Base-by-base conservation (phyloP, 2,329 filamentous ascomycete species). In the Colletotrichum sp. region DNA sequence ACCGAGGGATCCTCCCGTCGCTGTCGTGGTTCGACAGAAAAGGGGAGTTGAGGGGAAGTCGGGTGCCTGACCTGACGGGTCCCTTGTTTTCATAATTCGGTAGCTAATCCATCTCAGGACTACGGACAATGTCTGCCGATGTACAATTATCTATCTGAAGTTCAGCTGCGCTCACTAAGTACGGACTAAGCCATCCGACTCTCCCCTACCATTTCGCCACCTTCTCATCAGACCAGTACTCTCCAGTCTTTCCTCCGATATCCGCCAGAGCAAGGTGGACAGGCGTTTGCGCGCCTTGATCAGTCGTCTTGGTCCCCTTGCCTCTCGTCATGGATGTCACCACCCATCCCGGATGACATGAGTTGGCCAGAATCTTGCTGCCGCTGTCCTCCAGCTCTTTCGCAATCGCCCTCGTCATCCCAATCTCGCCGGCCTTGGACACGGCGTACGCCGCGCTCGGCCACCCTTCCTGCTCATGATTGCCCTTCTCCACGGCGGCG, bases 391-490 rank as follows among this genome's bases (percentile, higher is more conserved):
- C 78, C 76, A 84, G 79, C 43, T 82, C 79, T 30, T 71, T 56
- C 5, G 84, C 86, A 13, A 88, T 67, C 7, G 82, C 83, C 72
- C 80, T 82, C 18, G 86, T 87, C 66, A 83, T 82, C 0, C 83
- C 86, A 69, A 86, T 86, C 13, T 86, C 77, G 4, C 86, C 86
- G 7, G 85, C 85, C 78, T 89, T 88, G 28, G 81, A 84, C 7
- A 88, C 86, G 1, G 85, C 86, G 78, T 90, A 90, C 12, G 86
- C 88, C 4, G 87, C 84, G 48, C 84, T 86, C 3, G 87, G 88
- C 80, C 88, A 90, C 0, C 89, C 88, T 4, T 84, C 80, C 58
- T 87, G 83, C 64, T 86, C 85, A 77, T 89, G 85, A 28, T 80
- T 85, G 0, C 86, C 87, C 13, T 81, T 81, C n/a, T 83, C 82